Percentiles rank a stretch among this genome's conserved stretches.
Evolutionary conservation across 805 yeast species (phyloP).

Genomic region (Hanseniaspora lachancei): DNA sequence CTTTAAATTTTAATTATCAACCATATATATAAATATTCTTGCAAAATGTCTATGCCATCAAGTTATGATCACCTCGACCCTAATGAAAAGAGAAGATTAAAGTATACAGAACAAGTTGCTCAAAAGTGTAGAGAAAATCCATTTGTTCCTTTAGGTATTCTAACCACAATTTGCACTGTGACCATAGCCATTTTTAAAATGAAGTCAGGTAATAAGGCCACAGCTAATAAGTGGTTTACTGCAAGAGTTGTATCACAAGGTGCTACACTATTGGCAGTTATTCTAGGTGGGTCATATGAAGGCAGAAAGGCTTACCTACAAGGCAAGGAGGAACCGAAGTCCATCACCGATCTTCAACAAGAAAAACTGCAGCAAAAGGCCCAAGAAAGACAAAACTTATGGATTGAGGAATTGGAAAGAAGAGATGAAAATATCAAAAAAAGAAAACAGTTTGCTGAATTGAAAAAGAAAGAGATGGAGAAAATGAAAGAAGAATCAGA

Average conservation of each 20-base stretch:
- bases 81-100: constrained; percentile 25
- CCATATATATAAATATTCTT: not conserved
- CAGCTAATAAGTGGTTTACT: constrained; percentile 77
- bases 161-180: constrained; percentile 72
- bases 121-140: constrained; percentile 74
- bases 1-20: not conserved
- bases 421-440: constrained; percentile 62
- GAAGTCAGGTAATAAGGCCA: constrained; percentile 53
- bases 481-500: constrained; percentile 28
- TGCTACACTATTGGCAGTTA: constrained; percentile 66
- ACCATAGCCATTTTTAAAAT: constrained; percentile 64
- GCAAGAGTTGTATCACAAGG: constrained; percentile 85
- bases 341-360: not conserved
- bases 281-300: constrained; percentile 50
- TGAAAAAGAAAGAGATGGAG: constrained; percentile 35
- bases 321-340: constrained; percentile 28
- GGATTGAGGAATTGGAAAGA: constrained; percentile 86
- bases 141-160: constrained; percentile 69
- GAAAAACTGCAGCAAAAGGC: constrained; percentile 32
- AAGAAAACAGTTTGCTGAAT: constrained; percentile 54
- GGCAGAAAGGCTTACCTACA: constrained; percentile 56
- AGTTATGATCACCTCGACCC: constrained; percentile 26
- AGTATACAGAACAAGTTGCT: constrained; percentile 43
- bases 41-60: constrained; percentile 20
- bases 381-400: constrained; percentile 64